These are phyloP conservation scores for Ceratobasidium sp. DNA, from an alignment of 1,284 basidiomycete genomes.

Conservation along the genomic window DNA sequence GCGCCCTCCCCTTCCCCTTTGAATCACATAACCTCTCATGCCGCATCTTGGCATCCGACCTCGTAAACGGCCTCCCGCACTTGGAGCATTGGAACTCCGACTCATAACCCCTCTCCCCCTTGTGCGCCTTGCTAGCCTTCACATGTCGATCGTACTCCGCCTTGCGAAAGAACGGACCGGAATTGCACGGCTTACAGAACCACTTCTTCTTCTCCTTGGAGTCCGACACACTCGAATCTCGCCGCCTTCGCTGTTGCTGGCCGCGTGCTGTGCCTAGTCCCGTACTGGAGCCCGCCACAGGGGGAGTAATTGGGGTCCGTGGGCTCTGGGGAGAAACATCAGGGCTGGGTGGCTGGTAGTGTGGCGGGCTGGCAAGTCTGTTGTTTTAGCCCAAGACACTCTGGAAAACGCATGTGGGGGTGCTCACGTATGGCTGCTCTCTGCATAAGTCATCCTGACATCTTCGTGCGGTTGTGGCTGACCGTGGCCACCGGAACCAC, in stretches of 20 bases:
- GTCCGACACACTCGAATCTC: background rate
- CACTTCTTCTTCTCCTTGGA: background rate
- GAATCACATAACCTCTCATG: conserved; percentile 30
- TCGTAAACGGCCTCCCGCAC: conserved; percentile 20
- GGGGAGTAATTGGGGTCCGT: background rate
- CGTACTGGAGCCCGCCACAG: conserved; percentile 20
- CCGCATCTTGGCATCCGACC: conserved; percentile 31
- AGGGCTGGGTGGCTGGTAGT: background rate
- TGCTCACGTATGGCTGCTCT: background rate
- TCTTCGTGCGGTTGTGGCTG: conserved; percentile 12
- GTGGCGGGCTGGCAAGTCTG: conserved; percentile 16
- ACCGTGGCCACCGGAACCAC: conserved; percentile 7
- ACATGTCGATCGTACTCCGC: conserved; percentile 24
- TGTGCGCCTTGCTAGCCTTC: conserved; percentile 15
- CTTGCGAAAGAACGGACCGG: conserved; percentile 21
- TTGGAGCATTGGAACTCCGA: conserved; percentile 8
- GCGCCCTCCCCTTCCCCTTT: conserved; percentile 18
- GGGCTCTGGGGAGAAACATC: background rate
- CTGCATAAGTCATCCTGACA: background rate
- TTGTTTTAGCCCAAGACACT: background rate
- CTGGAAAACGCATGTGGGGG: background rate
- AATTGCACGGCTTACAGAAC: conserved; percentile 11
- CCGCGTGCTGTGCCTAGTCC: background rate
- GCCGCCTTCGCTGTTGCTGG: background rate
- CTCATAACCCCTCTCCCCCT: background rate